phyloP scores from a whole-genome alignment of 2,329 filamentous ascomycete genomes.

The Samsoniella hepiali region DNA sequence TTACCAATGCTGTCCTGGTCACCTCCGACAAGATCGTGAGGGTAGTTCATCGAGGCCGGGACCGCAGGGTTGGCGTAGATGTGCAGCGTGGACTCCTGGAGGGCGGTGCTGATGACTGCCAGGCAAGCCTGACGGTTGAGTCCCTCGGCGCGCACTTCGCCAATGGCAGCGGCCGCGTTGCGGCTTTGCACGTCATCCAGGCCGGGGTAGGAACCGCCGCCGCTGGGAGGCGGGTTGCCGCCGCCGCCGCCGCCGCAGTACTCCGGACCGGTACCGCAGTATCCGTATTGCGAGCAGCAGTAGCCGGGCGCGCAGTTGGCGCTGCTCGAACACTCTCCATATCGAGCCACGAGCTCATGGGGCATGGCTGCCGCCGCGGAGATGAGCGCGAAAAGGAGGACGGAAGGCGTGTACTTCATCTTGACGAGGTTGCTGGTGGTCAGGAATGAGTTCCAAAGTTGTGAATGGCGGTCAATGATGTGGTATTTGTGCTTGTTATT shows the following conservation, averaged over 20 bases:
- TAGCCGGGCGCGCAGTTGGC: conserved; percentile 17
- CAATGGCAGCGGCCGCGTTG: conserved; percentile 16
- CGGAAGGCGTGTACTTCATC: conserved; percentile 7
- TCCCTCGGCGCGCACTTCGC: conserved; percentile 7
- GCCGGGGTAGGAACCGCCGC: conserved; percentile 3
- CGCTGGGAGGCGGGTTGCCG: not conserved
- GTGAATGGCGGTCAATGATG: not conserved
- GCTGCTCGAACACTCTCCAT: conserved; percentile 22
- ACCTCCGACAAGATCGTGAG: conserved; percentile 14
- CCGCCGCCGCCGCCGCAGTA: conserved; percentile 23
- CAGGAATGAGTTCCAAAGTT: not conserved
- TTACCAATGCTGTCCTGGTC: conserved; percentile 16
- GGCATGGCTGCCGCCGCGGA: not conserved
- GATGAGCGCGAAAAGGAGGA: conserved; percentile 1
- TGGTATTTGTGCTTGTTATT: not conserved
- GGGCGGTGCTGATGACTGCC: conserved; percentile 14
- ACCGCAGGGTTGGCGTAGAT: conserved; percentile 12
- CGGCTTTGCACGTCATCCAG: conserved; percentile 14
- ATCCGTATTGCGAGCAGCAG: conserved; percentile 24
- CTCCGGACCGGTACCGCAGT: conserved; percentile 22
- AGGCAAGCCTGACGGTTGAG: conserved; percentile 14
- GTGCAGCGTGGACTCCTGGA: conserved; percentile 16
- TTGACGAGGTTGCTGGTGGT: not conserved
- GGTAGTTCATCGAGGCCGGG: conserved; percentile 16
- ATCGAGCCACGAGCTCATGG: conserved; percentile 15